Evolutionary conservation across 805 yeast genomes (phyloP).

Genomic region (Monosporozyma unispora): DNA sequence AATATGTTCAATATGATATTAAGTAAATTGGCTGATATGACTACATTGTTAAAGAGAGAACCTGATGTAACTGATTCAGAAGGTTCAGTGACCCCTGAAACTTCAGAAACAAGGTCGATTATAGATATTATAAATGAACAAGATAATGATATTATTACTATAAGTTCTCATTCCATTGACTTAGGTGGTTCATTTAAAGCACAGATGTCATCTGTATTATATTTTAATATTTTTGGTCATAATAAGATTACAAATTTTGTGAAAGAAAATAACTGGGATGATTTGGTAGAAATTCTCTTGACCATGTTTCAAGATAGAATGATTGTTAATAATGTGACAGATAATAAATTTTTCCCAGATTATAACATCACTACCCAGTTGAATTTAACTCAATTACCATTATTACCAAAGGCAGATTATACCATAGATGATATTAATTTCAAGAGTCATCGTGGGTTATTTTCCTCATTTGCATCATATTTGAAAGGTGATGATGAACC

Average conservation of each 20-base stretch:
- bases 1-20: slow-evolving; percentile 57
- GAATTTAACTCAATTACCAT: background rate
- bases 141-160: slow-evolving; percentile 51
- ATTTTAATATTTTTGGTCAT: slow-evolving; percentile 65
- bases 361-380: background rate
- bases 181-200: slow-evolving; percentile 89
- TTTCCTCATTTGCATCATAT: slow-evolving; percentile 86
- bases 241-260: slow-evolving; percentile 38
- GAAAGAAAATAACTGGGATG: slow-evolving; percentile 44
- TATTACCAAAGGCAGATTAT: background rate
- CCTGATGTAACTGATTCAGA: slow-evolving; percentile 1
- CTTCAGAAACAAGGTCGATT: background rate
- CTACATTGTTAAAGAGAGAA: slow-evolving; percentile 40
- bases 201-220: slow-evolving; percentile 77
- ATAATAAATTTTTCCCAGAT: slow-evolving; percentile 1
- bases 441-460: slow-evolving; percentile 58
- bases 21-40: slow-evolving; percentile 55
- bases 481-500: slow-evolving; percentile 95
- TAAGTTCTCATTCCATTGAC: slow-evolving; percentile 72
- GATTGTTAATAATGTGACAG: background rate
- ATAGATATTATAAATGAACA: slow-evolving; percentile 39
- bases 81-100: background rate
- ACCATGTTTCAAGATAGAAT: slow-evolving; percentile 40
- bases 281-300: slow-evolving; percentile 49
- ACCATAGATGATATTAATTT: background rate